Percentiles rank a stretch among this genome's conserved stretches.
Evolutionary conservation across 2,329 filamentous ascomycete genomes (phyloP).

Genomic region (Penicillium sp.): DNA sequence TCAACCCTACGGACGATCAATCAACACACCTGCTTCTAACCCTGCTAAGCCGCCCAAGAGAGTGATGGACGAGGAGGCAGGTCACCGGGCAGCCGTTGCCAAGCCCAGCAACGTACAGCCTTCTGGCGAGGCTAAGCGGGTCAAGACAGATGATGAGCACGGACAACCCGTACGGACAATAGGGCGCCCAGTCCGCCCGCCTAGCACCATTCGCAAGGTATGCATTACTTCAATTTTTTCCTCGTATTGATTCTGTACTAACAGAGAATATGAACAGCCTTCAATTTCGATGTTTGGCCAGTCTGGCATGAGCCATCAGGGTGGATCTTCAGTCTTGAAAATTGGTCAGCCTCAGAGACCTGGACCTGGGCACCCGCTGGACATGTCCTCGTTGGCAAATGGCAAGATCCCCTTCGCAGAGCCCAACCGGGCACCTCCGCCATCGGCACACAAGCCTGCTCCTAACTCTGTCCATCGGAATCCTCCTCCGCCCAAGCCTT

Average conservation of each 20-base stretch:
- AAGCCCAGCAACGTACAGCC: conserved; percentile 56
- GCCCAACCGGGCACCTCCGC: conserved; percentile 55
- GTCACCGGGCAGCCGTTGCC: conserved; percentile 41
- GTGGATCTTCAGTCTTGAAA: conserved; percentile 38
- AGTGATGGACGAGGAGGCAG: conserved; percentile 63
- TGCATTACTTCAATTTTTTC: conserved; percentile 20
- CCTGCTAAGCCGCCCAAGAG: conserved; percentile 76
- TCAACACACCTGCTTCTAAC: conserved; percentile 63
- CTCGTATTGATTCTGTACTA: not conserved
- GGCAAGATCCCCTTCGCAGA: conserved; percentile 88
- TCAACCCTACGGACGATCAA: conserved; percentile 62
- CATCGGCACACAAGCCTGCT: conserved; percentile 63
- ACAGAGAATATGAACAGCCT: conserved; percentile 32
- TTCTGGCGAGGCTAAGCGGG: conserved; percentile 73
- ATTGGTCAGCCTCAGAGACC: conserved; percentile 57
- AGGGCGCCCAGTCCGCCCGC: conserved; percentile 82
- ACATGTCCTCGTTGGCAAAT: conserved; percentile 85
- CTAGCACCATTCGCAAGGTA: conserved; percentile 68
- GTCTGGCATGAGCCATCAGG: conserved; percentile 32
- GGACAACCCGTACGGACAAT: conserved; percentile 68
- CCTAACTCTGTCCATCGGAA: conserved; percentile 47
- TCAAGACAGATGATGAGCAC: conserved; percentile 73
- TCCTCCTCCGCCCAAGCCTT: conserved; percentile 56
- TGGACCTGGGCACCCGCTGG: conserved; percentile 64
- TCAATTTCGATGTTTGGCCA: conserved; percentile 46